Percentiles rank a stretch among this genome's conserved stretches.
Evolutionary conservation across 345 rosid genomes (phyloP).

Genomic region (Camelina laxa): DNA sequence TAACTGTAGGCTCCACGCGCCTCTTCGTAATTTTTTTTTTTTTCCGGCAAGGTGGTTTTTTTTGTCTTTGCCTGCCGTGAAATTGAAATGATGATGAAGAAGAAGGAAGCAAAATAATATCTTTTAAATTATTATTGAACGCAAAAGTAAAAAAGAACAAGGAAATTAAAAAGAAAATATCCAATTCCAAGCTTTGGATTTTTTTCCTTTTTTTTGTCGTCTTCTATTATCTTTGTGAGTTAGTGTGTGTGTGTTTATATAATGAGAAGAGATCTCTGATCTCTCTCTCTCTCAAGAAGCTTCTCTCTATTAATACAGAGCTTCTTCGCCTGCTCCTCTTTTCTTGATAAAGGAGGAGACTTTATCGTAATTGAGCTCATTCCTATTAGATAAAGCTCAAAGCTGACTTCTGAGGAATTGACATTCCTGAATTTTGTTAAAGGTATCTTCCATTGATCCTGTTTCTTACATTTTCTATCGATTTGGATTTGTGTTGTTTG

Average conservation of each 20-base stretch:
- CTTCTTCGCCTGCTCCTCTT: slow-evolving; percentile 21
- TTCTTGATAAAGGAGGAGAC: neutral
- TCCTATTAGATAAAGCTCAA: neutral
- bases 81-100: neutral
- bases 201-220: slow-evolving; percentile 11
- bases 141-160: neutral
- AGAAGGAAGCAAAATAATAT: slow-evolving; percentile 24
- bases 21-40: slow-evolving; percentile 19
- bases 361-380: neutral
- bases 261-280: slow-evolving; percentile 32
- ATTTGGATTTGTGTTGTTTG: neutral
- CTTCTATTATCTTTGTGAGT: neutral
- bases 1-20: slow-evolving; percentile 45
- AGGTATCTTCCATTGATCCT: slow-evolving; percentile 31
- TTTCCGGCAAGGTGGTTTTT: neutral
- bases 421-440: neutral
- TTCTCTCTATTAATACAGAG: slow-evolving; percentile 25
- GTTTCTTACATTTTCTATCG: neutral
- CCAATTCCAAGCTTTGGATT: neutral
- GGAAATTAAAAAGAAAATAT: slow-evolving; percentile 1
- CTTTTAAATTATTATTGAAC: slow-evolving; percentile 19
- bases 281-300: neutral
- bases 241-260: slow-evolving; percentile 25
- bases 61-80: neutral
- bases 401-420: neutral